Evolutionary conservation across 768 basidiomycete species (phyloP), one percentile per base, ranked within the genome.

Genomic region (Suillus luteus): DNA sequence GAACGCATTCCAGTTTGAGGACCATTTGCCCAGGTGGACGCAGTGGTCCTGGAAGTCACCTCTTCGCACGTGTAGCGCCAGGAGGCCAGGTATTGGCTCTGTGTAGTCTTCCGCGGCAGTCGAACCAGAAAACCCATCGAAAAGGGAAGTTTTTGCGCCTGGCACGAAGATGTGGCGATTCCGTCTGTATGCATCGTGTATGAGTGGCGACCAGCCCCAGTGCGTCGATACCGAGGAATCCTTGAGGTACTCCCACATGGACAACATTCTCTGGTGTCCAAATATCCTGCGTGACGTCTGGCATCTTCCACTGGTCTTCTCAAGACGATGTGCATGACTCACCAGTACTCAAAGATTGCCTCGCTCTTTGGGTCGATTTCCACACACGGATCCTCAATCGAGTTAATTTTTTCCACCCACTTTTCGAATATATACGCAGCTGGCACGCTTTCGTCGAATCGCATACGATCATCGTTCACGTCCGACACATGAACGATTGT

Each of bases 31-130:
- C 43, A 85, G 75, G 59, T 68, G 64, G 11, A 62, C 59, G 70
- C 84, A 86, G 71, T 85, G 83, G 0, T 65, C 61, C 27, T 71
- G 38, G 64, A 76, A 85, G 71, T 84, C 84, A 6, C 84, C 84
- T 35, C 83, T 76, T 7, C 84, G 82, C 49, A 85, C 73, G 66
- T 85, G 84, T 12, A 85, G 68, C 17, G 75, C 82, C 19, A 85
- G 73, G 0, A 83, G 71, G 24, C 82, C 80, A 9, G 73, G 61
- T 35, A 82, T 72, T 7, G 70, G 67, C 27, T 72, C 31, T 17
- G 63, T 62, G 15, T 70, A 63, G 46, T 61, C n/a, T 35, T 65
- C 63, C 22, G 61, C 48, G 59, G 55, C 15, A 54, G 37, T 14
- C 5, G 24, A 31, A 43, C 35, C n/a, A n/a, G 64, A 49, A 0